Conservation (phyloP, 805 yeast genomes). For the Zygosaccharomyces kombuchaensis region DNA sequence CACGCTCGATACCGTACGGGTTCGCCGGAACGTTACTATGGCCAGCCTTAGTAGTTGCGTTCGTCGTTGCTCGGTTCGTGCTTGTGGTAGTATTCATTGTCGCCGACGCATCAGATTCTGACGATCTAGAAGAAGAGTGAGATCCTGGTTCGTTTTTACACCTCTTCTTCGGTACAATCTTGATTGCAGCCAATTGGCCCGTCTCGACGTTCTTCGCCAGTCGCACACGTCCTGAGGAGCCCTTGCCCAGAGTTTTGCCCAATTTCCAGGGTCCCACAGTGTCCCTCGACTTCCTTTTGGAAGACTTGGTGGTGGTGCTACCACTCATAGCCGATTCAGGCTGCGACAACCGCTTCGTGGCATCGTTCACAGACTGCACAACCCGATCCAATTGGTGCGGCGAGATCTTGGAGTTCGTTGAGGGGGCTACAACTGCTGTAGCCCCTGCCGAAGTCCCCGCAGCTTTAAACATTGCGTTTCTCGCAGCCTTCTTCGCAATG, state of each 20-base stretch:
- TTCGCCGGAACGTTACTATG: slow-evolving; percentile 16
- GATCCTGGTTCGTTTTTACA: slow-evolving; percentile 16
- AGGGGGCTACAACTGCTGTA: neutral
- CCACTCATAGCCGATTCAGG: slow-evolving; percentile 27
- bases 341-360: slow-evolving; percentile 34
- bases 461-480: slow-evolving; percentile 24
- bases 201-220: slow-evolving; percentile 64
- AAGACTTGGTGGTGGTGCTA: slow-evolving; percentile 27
- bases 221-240: slow-evolving; percentile 77
- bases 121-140: slow-evolving; percentile 12
- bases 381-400: slow-evolving; percentile 29
- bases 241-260: slow-evolving; percentile 75
- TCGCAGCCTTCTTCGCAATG: slow-evolving; percentile 29
- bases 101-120: slow-evolving; percentile 15
- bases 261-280: slow-evolving; percentile 79
- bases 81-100: slow-evolving; percentile 12
- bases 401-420: slow-evolving; percentile 7
- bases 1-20: slow-evolving; percentile 95
- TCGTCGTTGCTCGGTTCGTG: slow-evolving; percentile 11
- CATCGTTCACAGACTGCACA: slow-evolving; percentile 34
- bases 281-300: slow-evolving; percentile 33
- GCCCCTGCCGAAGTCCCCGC: slow-evolving; percentile 11
- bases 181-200: slow-evolving; percentile 78
- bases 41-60: slow-evolving; percentile 18
- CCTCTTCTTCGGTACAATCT: slow-evolving; percentile 64